Base-by-base conservation (phyloP, 169 alveolate species). In the Plasmodium falciparum region DNA sequence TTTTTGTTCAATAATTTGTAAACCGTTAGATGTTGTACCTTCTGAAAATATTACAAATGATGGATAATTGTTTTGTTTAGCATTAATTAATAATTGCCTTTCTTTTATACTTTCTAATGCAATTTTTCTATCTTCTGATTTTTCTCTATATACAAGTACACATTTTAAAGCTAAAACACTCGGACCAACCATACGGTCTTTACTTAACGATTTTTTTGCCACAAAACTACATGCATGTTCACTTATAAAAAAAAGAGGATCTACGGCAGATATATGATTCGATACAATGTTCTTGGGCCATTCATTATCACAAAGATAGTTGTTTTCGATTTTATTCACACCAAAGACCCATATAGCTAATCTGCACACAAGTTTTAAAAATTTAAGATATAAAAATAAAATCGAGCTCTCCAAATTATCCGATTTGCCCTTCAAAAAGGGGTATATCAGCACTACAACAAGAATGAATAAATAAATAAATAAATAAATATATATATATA, bases 191-290 rank as follows among this genome's bases (percentile, higher is more conserved):
- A 80, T 7, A 11, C 29, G 1, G 24, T 80, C 90, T n/a, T 67
- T 67, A 12, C 90, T 73, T 59, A 67, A 58, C 54, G 90, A 80
- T 80, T 66, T 80, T 49, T 80, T 80, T 4, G 90, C 90, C 33
- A 80, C 90, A 80, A 80, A 80, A 80, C 90, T 80, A 71, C 83
- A 80, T 1, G 90, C 90, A 67, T 67, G 83, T 67, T 80, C 73
- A 33, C 80, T 66, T 67, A 80, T 80, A 80, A 80, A 80, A 67
- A 66, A 80, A 54, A 80, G 39, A 17, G 90, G 83, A 47, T 80
- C 90, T 15, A 80, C 6, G 6, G 73, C 90, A 13, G 90, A 80
- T 71, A 66, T 61, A 59, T 80, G 90, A 56, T 80, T 80, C 17
- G 90, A 71, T 50, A 80, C 90, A 17, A 80, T 80, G 24, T 80